Percentiles rank a stretch among this genome's conserved stretches.
These are phyloP conservation scores for Cyclocybe cylindracea DNA, from an alignment of 768 basidiomycete genomes.

Conservation along the genomic window DNA sequence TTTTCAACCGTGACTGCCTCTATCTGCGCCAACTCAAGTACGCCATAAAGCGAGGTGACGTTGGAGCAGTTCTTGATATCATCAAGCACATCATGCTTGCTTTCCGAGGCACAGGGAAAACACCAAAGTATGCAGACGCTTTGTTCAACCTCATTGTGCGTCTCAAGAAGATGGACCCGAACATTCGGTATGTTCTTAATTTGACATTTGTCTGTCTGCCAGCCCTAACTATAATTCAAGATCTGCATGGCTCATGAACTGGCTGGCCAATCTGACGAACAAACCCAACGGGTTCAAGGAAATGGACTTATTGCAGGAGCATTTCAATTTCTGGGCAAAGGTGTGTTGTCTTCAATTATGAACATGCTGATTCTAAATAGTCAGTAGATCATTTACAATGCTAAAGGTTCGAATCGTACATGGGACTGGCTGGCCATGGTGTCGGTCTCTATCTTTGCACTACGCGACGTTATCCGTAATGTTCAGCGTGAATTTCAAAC, in stretches of 20 bases:
- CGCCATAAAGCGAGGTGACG: slow-evolving; percentile 17
- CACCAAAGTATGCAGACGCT: slow-evolving; percentile 18
- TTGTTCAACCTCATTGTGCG: slow-evolving; percentile 9
- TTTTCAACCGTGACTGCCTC: slow-evolving; percentile 14
- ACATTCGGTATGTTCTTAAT: slow-evolving; percentile 6
- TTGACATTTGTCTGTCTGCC: neutral
- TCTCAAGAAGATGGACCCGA: slow-evolving; percentile 11
- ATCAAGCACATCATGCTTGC: slow-evolving; percentile 12
- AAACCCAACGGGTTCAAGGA: slow-evolving; percentile 19
- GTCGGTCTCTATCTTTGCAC: slow-evolving; percentile 14
- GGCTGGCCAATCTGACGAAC: slow-evolving; percentile 21
- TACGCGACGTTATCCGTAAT: slow-evolving; percentile 14
- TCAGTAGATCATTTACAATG: slow-evolving; percentile 14
- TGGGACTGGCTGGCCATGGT: slow-evolving; percentile 19
- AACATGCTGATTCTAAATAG: neutral
- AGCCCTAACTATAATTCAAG: neutral
- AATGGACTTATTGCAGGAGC: slow-evolving; percentile 24
- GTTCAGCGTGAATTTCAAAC: slow-evolving; percentile 12
- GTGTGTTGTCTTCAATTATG: slow-evolving; percentile 2
- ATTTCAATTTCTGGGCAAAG: slow-evolving; percentile 25
- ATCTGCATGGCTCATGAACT: slow-evolving; percentile 16
- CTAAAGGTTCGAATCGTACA: slow-evolving; percentile 13
- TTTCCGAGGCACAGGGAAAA: slow-evolving; percentile 17
- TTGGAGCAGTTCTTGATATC: slow-evolving; percentile 12
- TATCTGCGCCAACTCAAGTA: slow-evolving; percentile 11